These are phyloP conservation scores for Buddleja alternifolia DNA, from an alignment of 257 asterid genomes.

Conservation along the genomic window DNA sequence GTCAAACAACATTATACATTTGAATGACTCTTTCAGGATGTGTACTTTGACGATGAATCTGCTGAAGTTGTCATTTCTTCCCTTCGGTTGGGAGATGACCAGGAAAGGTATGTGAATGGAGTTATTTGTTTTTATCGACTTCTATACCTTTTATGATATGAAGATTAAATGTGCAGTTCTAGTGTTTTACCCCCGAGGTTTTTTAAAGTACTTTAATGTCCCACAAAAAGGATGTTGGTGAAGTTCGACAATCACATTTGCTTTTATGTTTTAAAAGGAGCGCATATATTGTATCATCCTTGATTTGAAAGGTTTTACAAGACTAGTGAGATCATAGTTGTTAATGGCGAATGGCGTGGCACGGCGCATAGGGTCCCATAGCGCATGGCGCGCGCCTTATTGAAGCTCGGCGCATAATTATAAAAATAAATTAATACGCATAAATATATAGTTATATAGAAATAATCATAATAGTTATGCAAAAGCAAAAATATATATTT, in stretches of 20 bases:
- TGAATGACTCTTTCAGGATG: constrained; percentile 49
- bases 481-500: too few species aligned
- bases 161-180: constrained; percentile 11
- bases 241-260: neutral
- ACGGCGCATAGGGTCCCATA: too few species aligned
- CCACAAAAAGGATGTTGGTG: neutral
- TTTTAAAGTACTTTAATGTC: neutral
- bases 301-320: neutral
- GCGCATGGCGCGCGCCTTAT: too few species aligned
- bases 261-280: neutral
- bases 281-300: neutral
- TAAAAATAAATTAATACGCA: too few species aligned
- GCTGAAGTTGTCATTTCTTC: constrained; percentile 66
- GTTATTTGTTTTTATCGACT: constrained; percentile 10
- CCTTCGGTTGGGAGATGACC: constrained; percentile 55
- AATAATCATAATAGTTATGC: too few species aligned
- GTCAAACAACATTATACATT: constrained; percentile 23
- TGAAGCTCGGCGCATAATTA: too few species aligned
- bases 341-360: too few species aligned
- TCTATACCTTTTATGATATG: constrained; percentile 3
- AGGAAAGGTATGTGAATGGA: constrained; percentile 45
- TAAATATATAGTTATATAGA: too few species aligned
- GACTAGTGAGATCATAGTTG: neutral
- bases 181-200: neutral
- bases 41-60: constrained; percentile 60